phyloP scores from a whole-genome alignment of 306 rosid genomes.

The Glycine latifolia region DNA sequence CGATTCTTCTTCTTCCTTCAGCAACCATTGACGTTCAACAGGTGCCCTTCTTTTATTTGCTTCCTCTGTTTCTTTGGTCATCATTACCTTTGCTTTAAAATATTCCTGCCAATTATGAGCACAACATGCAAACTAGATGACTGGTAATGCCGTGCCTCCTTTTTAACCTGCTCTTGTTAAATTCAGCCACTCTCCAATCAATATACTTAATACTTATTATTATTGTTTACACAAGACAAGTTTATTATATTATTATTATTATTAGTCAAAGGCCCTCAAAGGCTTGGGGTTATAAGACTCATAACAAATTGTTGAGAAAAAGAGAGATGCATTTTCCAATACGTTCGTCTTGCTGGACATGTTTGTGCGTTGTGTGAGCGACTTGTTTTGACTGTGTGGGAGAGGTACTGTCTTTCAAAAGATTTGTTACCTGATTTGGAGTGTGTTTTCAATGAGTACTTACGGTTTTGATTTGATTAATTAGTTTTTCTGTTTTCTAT shows the following conservation, averaged over 20 bases:
- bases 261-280: not conserved
- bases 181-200: not conserved
- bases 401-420: not conserved
- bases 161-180: not conserved
- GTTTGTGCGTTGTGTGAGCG: not conserved
- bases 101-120: not conserved
- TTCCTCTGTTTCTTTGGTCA: not conserved
- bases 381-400: not conserved
- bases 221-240: too few relatives aligned
- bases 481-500: conserved; percentile 4
- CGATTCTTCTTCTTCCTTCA: conserved; percentile 9
- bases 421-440: conserved; percentile 30
- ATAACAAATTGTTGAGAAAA: not conserved
- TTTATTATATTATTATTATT: too few relatives aligned
- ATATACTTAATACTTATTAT: not conserved
- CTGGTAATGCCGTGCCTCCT: not conserved
- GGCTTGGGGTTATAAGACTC: too few relatives aligned
- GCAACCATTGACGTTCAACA: not conserved
- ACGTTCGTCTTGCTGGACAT: not conserved
- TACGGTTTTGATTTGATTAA: not conserved
- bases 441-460: not conserved
- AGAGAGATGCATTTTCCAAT: conserved; percentile 12
- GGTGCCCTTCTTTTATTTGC: not conserved
- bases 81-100: not conserved
- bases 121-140: not conserved